Evolutionary conservation across 2,329 filamentous ascomycete species (phyloP).

Genomic region (Calonectria leucothoes): DNA sequence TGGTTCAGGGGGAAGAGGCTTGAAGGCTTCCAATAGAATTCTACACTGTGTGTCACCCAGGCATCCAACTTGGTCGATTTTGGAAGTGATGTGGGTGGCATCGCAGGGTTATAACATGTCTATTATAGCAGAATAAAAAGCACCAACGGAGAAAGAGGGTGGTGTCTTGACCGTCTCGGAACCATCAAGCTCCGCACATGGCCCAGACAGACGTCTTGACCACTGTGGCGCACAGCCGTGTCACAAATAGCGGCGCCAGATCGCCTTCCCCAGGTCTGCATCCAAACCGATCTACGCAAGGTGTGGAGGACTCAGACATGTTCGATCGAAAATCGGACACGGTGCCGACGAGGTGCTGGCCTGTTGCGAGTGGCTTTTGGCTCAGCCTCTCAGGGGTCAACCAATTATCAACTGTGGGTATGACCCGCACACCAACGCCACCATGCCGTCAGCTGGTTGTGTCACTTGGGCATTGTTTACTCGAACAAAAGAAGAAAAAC

Average conservation of each 20-base stretch:
- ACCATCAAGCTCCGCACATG: not conserved
- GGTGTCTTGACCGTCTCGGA: not conserved
- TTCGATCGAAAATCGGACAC: not conserved
- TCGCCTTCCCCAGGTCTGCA: not conserved
- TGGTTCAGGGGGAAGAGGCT: not conserved
- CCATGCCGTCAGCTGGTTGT: not conserved
- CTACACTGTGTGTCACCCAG: not conserved
- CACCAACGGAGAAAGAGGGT: no score
- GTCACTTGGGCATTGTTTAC: not conserved
- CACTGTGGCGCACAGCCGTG: not conserved
- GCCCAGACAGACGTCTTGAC: not conserved
- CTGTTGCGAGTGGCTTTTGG: not conserved
- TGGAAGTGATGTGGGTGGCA: not conserved
- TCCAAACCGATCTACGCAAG: not conserved
- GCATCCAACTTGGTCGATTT: not conserved
- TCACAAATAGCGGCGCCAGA: not conserved
- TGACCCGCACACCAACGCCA: not conserved
- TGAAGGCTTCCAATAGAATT: not conserved
- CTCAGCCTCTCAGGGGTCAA: not conserved
- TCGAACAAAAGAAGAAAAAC: not conserved
- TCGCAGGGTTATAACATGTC: not conserved
- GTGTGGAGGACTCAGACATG: not conserved
- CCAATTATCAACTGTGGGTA: not conserved
- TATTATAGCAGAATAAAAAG: not conserved
- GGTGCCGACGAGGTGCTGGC: not conserved